A percentile compares a stretch with the other conserved stretches of the same genome.
Conservation (phyloP, 2,329 filamentous ascomycete species). For the Coniochaeta ligniaria region DNA sequence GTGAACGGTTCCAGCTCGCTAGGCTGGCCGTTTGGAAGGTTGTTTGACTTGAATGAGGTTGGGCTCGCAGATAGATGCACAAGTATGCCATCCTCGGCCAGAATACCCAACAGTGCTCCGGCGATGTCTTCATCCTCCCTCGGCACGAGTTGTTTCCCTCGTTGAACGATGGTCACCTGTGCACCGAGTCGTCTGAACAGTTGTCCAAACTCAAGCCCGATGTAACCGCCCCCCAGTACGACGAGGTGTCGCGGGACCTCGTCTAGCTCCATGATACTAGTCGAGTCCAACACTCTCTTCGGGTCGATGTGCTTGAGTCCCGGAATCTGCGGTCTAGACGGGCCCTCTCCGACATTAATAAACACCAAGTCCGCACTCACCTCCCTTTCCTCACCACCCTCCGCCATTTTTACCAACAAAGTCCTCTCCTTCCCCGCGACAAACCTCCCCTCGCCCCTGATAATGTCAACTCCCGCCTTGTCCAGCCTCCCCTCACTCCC, state of each 20-base stretch:
- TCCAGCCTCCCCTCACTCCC: conserved; percentile 36
- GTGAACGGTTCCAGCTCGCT: not conserved
- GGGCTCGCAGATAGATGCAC: conserved; percentile 25
- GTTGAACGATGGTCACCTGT: conserved; percentile 39
- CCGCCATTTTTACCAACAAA: conserved; percentile 23
- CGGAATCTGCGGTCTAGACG: conserved; percentile 26
- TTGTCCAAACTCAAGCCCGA: conserved; percentile 47
- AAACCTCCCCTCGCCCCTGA: conserved; percentile 38
- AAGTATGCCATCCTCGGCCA: conserved; percentile 36
- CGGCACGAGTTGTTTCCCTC: conserved; percentile 31
- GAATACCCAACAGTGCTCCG: conserved; percentile 30
- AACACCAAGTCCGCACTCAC: conserved; percentile 34
- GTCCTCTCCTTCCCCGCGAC: conserved; percentile 21
- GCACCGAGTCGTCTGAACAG: conserved; percentile 41
- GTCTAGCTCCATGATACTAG: conserved; percentile 37
- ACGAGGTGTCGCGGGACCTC: conserved; percentile 39
- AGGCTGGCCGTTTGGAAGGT: not conserved
- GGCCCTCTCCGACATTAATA: conserved; percentile 37
- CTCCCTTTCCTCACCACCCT: conserved; percentile 17
- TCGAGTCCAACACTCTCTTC: conserved; percentile 36
- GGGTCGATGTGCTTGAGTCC: conserved; percentile 27
- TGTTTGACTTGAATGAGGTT: not conserved
- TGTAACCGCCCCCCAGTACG: conserved; percentile 44
- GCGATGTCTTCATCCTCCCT: conserved; percentile 42
- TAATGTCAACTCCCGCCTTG: conserved; percentile 32